Conservation (phyloP, 2,329 filamentous ascomycete species). For the Setomelanomma holmii region DNA sequence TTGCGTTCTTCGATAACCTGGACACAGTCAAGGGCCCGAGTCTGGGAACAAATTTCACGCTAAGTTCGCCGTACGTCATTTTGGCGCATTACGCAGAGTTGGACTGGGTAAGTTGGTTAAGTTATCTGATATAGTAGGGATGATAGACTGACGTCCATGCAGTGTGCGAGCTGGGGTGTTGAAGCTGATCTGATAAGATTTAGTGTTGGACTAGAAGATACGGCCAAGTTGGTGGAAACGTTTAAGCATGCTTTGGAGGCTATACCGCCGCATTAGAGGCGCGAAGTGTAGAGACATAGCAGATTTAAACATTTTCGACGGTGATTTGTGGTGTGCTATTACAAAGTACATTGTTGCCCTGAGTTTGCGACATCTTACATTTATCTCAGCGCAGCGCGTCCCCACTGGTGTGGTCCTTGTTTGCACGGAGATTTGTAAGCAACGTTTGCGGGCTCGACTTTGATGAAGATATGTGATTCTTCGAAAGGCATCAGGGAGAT, state of each 20-base stretch:
- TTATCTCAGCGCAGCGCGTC: too few relatives aligned
- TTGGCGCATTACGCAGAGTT: conserved; percentile 91
- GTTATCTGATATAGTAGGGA: background rate
- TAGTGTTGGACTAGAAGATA: conserved; percentile 88
- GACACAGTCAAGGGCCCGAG: conserved; percentile 93
- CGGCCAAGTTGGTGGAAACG: conserved; percentile 66
- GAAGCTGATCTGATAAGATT: conserved; percentile 81
- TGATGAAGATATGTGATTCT: too few relatives aligned
- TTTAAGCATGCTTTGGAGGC: conserved; percentile 75
- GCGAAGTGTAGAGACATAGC: too few relatives aligned
- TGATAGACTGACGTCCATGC: conserved; percentile 12
- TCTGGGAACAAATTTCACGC: conserved; percentile 94
- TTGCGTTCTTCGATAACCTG: conserved; percentile 83
- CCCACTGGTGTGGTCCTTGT: too few relatives aligned
- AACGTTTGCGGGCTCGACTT: too few relatives aligned
- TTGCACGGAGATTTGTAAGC: too few relatives aligned
- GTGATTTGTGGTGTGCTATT: too few relatives aligned
- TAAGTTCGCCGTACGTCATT: conserved; percentile 89
- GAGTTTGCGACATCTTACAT: too few relatives aligned
- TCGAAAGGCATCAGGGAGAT: too few relatives aligned
- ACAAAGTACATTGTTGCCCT: too few relatives aligned
- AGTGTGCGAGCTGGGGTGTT: conserved; percentile 79
- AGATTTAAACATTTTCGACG: too few relatives aligned
- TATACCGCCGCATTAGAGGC: conserved; percentile 33
- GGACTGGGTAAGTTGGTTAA: conserved; percentile 71